Conservation (phyloP, 2,329 filamentous ascomycete species). For the Stemphylium lycopersici region DNA sequence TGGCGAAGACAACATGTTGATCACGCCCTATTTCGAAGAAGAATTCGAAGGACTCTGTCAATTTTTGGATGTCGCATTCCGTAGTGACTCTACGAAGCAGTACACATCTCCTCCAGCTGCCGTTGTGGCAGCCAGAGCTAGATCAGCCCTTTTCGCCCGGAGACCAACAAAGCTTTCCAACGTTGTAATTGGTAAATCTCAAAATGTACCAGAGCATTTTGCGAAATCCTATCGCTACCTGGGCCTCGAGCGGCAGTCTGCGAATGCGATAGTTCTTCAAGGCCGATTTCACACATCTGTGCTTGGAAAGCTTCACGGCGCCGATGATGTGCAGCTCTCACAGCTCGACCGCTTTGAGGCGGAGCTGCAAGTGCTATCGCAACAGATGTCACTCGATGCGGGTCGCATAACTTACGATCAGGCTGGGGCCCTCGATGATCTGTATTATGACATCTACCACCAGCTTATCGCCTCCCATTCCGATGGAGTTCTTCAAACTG, state of each 20-base stretch:
- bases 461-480: slow-evolving; percentile 32
- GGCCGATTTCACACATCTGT: slow-evolving; percentile 39
- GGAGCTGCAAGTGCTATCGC: slow-evolving; percentile 49
- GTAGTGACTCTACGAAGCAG: slow-evolving; percentile 9
- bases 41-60: slow-evolving; percentile 49
- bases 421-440: slow-evolving; percentile 29
- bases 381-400: slow-evolving; percentile 43
- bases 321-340: slow-evolving; percentile 47
- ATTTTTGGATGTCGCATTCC: slow-evolving; percentile 39
- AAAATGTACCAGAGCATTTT: slow-evolving; percentile 25
- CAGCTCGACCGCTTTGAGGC: slow-evolving; percentile 50
- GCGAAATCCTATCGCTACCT: slow-evolving; percentile 32
- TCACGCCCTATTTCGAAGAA: slow-evolving; percentile 45
- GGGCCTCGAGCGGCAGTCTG: slow-evolving; percentile 29
- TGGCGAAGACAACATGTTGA: slow-evolving; percentile 30
- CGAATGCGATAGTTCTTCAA: slow-evolving; percentile 33
- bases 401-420: slow-evolving; percentile 43
- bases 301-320: slow-evolving; percentile 34
- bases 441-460: slow-evolving; percentile 33
- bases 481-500: slow-evolving; percentile 16
- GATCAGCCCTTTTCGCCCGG: slow-evolving; percentile 43
- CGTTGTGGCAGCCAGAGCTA: slow-evolving; percentile 29
- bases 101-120: slow-evolving; percentile 16
- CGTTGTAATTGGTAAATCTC: slow-evolving; percentile 11
- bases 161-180: slow-evolving; percentile 40